Conservation (phyloP, 1,284 basidiomycete species). For the Anthracocystis panici-leucophaei region DNA sequence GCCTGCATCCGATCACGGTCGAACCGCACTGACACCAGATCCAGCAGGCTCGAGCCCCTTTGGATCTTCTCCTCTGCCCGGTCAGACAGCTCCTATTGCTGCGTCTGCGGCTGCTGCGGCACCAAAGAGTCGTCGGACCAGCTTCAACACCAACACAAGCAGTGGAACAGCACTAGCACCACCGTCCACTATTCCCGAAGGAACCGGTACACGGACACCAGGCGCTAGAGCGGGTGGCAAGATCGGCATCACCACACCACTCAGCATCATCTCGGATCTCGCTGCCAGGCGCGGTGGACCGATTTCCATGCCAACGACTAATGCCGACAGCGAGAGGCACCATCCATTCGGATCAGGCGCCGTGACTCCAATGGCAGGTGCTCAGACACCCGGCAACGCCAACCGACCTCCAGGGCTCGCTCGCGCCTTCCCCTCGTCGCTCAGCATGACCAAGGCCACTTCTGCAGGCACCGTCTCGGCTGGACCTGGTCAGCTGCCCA, state of each 20-base stretch:
- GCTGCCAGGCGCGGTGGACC: conserved; percentile 59
- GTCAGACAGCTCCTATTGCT: conserved; percentile 9
- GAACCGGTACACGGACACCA: conserved; percentile 49
- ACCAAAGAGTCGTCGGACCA: conserved; percentile 44
- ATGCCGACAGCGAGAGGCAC: conserved; percentile 53
- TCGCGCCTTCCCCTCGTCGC: conserved; percentile 44
- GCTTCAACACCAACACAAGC: conserved; percentile 46
- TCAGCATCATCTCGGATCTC: conserved; percentile 69
- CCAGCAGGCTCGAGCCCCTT: conserved; percentile 7
- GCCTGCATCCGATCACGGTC: conserved; percentile 54
- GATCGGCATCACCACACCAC: conserved; percentile 55
- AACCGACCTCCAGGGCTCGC: conserved; percentile 33
- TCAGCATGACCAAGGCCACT: conserved; percentile 52
- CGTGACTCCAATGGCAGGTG: conserved; percentile 59
- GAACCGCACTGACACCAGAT: conserved; percentile 34
- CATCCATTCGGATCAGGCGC: conserved; percentile 65
- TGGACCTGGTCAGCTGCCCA: conserved; percentile 40
- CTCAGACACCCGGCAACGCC: conserved; percentile 55
- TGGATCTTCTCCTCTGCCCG: conserved; percentile 34
- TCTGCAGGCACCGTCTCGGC: conserved; percentile 19
- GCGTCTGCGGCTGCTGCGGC: conserved; percentile 13
- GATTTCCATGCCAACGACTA: conserved; percentile 34
- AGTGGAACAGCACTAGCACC: conserved; percentile 42
- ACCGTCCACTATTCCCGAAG: conserved; percentile 31
- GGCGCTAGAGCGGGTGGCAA: conserved; percentile 55